Percentiles rank a stretch among this genome's conserved stretches.
phyloP scores from a whole-genome alignment of 768 basidiomycete species.

The Termitomyces sp. region DNA sequence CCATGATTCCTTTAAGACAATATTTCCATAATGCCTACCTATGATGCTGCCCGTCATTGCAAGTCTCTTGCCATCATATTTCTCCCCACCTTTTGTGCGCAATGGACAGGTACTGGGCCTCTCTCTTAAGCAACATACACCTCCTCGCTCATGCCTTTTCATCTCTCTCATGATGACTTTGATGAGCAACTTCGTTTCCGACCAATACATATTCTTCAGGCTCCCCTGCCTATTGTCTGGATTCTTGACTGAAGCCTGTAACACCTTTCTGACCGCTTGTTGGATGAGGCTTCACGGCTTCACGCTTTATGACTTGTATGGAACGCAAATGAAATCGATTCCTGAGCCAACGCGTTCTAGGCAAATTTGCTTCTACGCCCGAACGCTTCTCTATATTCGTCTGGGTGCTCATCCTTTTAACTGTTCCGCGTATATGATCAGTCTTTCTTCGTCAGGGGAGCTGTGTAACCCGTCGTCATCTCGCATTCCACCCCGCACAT shows the following conservation, averaged over 20 bases:
- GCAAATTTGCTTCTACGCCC: constrained; percentile 16
- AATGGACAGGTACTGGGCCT: too few species aligned
- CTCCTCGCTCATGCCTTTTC: constrained; percentile 13
- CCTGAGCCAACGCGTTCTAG: constrained; percentile 17
- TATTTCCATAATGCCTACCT: too few species aligned
- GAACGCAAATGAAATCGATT: not conserved
- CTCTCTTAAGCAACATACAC: not conserved
- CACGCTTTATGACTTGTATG: constrained; percentile 70
- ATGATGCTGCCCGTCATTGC: too few species aligned
- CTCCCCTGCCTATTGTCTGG: constrained; percentile 54
- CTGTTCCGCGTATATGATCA: constrained; percentile 54
- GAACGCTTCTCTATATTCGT: constrained; percentile 61
- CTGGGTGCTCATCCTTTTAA: constrained; percentile 75
- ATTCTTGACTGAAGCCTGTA: constrained; percentile 67
- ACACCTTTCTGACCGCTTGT: constrained; percentile 32
- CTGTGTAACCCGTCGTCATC: constrained; percentile 28
- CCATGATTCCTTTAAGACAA: not conserved
- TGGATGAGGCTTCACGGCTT: constrained; percentile 9
- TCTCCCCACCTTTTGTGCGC: too few species aligned
- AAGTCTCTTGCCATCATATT: too few species aligned
- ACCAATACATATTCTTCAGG: too few species aligned
- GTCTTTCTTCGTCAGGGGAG: constrained; percentile 28
- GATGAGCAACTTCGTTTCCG: too few species aligned
- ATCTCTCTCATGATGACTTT: too few species aligned
- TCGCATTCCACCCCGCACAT: constrained; percentile 45